Evolutionary conservation across 257 asterid genomes (phyloP).

Genomic region (Rubia yunnanensis): DNA sequence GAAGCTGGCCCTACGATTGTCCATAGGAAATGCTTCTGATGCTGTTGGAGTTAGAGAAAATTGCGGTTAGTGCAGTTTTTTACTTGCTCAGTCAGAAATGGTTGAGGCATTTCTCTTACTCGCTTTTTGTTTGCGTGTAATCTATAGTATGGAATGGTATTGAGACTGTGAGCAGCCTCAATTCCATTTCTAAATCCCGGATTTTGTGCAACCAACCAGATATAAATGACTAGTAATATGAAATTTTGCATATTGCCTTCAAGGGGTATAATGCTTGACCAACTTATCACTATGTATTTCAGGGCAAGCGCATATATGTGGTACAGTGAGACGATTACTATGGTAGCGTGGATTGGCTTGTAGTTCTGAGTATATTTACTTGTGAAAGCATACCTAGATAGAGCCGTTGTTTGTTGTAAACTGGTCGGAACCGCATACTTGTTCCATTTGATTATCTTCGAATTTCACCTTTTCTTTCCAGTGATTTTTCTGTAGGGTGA

Average conservation of each 20-base stretch:
- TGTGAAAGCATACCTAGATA: neutral
- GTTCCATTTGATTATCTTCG: conserved; percentile 1
- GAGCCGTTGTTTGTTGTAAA: conserved; percentile 1
- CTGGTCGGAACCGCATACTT: neutral
- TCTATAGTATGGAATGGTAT: neutral
- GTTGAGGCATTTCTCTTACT: neutral
- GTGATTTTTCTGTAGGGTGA: neutral
- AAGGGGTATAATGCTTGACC: neutral
- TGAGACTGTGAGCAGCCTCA: no score
- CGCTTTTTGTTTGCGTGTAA: neutral
- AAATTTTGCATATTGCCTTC: neutral
- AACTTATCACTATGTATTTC: neutral
- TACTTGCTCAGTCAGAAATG: neutral
- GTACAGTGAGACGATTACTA: neutral
- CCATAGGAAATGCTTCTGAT: conserved; percentile 56
- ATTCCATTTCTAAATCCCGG: no score
- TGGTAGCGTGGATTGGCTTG: conserved; percentile 13
- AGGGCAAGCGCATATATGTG: conserved; percentile 2
- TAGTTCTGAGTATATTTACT: conserved; percentile 1
- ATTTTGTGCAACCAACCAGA: neutral
- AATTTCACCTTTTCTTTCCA: neutral
- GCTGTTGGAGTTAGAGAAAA: neutral
- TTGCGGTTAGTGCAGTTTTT: conserved; percentile 2
- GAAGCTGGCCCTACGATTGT: conserved; percentile 60
- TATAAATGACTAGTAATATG: neutral